Percentiles rank a stretch among this genome's conserved stretches.
These are phyloP conservation scores for Sindora glabra DNA, from an alignment of 306 rosid species.

Conservation along the genomic window DNA sequence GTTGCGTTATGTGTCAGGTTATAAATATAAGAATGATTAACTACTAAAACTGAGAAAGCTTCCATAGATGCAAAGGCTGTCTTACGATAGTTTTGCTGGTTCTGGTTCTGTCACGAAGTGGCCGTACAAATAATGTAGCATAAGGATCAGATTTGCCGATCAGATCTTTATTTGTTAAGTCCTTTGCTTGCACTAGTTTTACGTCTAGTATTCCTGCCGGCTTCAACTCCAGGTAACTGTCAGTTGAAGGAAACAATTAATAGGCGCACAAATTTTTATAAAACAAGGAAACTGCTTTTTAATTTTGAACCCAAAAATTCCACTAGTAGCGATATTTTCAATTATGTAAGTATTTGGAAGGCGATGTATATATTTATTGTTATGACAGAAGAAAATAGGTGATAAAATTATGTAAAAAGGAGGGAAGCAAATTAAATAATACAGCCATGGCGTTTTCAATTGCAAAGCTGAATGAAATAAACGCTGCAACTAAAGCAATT, in stretches of 20 bases:
- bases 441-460: background rate
- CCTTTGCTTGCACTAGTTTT: conserved; percentile 88
- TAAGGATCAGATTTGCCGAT: conserved; percentile 93
- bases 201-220: conserved; percentile 77
- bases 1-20: background rate
- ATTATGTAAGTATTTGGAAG: no score
- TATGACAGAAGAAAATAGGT: no score
- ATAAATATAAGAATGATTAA: background rate
- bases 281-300: no score
- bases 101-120: conserved; percentile 60
- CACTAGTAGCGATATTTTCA: no score
- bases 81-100: conserved; percentile 80
- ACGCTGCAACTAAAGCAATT: background rate
- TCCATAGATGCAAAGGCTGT: background rate
- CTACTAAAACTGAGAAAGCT: background rate
- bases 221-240: conserved; percentile 75
- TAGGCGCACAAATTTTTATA: background rate
- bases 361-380: no score
- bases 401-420: no score
- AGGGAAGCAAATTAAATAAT: no score
- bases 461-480: background rate
- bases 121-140: conserved; percentile 70
- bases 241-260: conserved; percentile 18
- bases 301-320: no score
- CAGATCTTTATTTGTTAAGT: conserved; percentile 60